phyloP scores from a whole-genome alignment of 371 early-diverging fungal species.

The Phascolomyces articulosus region DNA sequence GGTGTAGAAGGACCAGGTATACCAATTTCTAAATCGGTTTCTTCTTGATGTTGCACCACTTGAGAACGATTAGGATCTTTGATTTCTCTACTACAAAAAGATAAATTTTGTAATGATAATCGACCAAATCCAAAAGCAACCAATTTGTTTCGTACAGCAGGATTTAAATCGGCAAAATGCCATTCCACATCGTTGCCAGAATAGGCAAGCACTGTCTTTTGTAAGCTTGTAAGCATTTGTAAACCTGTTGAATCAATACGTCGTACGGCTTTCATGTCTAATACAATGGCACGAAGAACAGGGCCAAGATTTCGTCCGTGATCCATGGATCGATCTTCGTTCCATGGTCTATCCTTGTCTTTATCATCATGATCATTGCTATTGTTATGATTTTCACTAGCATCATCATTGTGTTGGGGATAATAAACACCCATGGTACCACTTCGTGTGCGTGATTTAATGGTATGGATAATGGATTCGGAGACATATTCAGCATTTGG shows the following conservation, averaged over 20 bases:
- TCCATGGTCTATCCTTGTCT: conserved; percentile 11
- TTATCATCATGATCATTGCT: neutral
- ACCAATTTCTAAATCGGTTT: neutral
- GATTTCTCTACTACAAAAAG: conserved; percentile 1
- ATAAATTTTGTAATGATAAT: conserved; percentile 2
- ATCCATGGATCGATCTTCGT: neutral
- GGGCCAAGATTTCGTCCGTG: conserved; percentile 30
- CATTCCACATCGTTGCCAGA: conserved; percentile 25
- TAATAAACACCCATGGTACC: neutral
- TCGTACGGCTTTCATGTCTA: conserved; percentile 76
- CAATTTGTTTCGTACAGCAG: conserved; percentile 6
- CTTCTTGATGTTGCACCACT: neutral
- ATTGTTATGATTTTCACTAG: neutral
- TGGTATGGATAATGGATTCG: conserved; percentile 9
- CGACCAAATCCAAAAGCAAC: conserved; percentile 17
- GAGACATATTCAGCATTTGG: conserved; percentile 26
- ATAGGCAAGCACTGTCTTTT: conserved; percentile 36
- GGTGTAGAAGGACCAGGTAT: neutral
- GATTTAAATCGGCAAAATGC: conserved; percentile 21
- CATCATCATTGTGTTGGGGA: neutral
- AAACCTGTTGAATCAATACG: conserved; percentile 75
- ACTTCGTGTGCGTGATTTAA: conserved; percentile 11
- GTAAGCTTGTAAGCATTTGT: conserved; percentile 61
- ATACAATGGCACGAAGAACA: conserved; percentile 66
- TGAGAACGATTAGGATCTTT: neutral